These are phyloP conservation scores for Neophaeococcomyces mojaviensis DNA, from an alignment of 2,329 filamentous ascomycete species.

Conservation along the genomic window DNA sequence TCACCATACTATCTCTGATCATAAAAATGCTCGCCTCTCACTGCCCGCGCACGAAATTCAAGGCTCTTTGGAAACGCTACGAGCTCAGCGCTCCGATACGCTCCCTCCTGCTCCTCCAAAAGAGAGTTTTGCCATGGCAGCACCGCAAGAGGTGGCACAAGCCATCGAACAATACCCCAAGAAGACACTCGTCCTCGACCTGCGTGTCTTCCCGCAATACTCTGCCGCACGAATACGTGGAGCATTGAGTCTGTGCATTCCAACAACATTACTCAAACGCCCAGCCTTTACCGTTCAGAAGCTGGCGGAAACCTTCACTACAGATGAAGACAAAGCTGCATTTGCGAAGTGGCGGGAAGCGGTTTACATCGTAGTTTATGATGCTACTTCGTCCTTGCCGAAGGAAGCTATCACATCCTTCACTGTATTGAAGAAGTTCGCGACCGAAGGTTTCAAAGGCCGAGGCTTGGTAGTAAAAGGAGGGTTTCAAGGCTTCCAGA, in stretches of 20 bases:
- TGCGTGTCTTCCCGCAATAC: slow-evolving; percentile 80
- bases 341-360: slow-evolving; percentile 72
- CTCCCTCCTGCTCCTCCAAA: slow-evolving; percentile 44
- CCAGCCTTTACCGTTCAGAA: slow-evolving; percentile 85
- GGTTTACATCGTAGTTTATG: slow-evolving; percentile 78
- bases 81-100: slow-evolving; percentile 41
- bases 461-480: slow-evolving; percentile 68
- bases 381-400: slow-evolving; percentile 65
- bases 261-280: slow-evolving; percentile 84
- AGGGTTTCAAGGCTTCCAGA: slow-evolving; percentile 69
- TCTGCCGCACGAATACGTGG: slow-evolving; percentile 64
- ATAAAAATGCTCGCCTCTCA: slow-evolving; percentile 50
- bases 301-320: slow-evolving; percentile 76
- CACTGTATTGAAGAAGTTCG: slow-evolving; percentile 91
- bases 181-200: slow-evolving; percentile 66
- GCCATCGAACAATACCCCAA: slow-evolving; percentile 47
- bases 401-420: slow-evolving; percentile 73
- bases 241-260: slow-evolving; percentile 90
- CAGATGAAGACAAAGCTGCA: slow-evolving; percentile 57
- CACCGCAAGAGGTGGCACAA: slow-evolving; percentile 47
- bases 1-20: slow-evolving; percentile 26
- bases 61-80: slow-evolving; percentile 20
- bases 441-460: slow-evolving; percentile 71
- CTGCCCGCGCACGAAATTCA: slow-evolving; percentile 46
- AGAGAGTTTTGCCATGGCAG: slow-evolving; percentile 44